These are phyloP conservation scores for Gaeumannomyces sp. DNA, from an alignment of 2,329 filamentous ascomycete genomes.

Conservation along the genomic window DNA sequence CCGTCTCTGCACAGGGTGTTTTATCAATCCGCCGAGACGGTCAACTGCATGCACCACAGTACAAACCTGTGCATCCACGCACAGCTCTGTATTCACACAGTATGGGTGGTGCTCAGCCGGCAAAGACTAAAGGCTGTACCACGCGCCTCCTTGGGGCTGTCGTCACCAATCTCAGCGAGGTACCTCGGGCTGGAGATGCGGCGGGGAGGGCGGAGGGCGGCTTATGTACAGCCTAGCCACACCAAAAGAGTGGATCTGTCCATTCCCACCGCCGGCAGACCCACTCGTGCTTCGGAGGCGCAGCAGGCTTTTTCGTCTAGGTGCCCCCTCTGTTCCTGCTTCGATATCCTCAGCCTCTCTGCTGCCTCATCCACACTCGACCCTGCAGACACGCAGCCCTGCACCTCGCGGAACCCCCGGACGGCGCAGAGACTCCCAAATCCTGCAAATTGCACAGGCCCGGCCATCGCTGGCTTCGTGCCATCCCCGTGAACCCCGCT, in stretches of 20 bases:
- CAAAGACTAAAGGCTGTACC: too few relatives aligned
- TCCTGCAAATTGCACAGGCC: neutral
- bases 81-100: too few relatives aligned
- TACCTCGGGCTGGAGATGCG: too few relatives aligned
- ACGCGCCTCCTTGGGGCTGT: too few relatives aligned
- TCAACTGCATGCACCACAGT: too few relatives aligned
- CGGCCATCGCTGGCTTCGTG: neutral
- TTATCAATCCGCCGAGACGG: too few relatives aligned
- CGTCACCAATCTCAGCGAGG: too few relatives aligned
- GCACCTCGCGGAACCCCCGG: neutral
- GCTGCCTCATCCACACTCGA: neutral
- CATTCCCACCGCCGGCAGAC: too few relatives aligned
- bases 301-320: neutral
- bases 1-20: too few relatives aligned
- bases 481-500: neutral
- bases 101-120: too few relatives aligned
- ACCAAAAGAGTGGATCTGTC: neutral
- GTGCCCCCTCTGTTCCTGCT: neutral
- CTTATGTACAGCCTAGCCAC: neutral
- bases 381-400: neutral
- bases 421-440: neutral
- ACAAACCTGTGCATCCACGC: too few relatives aligned
- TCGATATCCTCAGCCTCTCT: neutral
- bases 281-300: neutral
- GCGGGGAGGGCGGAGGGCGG: neutral